Conservation (phyloP, 202 grass and related monocot genomes). For the Hordeum pubiflorum region DNA sequence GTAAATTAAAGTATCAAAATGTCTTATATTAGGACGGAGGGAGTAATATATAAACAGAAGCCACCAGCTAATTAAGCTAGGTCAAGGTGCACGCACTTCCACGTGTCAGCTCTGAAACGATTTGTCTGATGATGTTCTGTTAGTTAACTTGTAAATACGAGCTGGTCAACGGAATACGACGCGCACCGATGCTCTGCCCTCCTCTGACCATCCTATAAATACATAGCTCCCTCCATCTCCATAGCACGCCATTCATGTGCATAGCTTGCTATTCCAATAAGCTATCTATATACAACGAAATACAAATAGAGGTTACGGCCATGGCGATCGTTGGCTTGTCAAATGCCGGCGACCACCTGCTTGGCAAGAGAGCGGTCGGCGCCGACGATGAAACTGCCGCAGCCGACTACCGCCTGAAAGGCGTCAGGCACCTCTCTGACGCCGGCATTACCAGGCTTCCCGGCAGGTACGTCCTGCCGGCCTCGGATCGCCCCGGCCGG, state of each 20-base stretch:
- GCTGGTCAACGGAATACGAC: conserved; percentile 3
- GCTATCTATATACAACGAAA: background rate
- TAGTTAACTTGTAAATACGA: background rate
- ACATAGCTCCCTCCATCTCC: background rate
- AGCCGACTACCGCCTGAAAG: conserved; percentile 36
- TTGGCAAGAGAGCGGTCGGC: background rate
- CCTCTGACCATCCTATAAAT: background rate
- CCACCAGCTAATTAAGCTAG: background rate
- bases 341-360: background rate
- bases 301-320: background rate
- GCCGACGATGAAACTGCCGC: background rate
- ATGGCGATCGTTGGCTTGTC: conserved; percentile 35
- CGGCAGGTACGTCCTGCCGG: conserved; percentile 59
- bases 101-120: background rate
- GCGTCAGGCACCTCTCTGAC: conserved; percentile 65
- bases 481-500: conserved; percentile 38
- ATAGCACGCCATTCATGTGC: background rate
- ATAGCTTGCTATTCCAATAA: background rate
- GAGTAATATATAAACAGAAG: no score
- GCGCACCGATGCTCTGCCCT: background rate
- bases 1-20: no score
- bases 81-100: conserved; percentile 11
- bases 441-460: conserved; percentile 65
- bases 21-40: no score
- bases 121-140: background rate